A percentile compares a stretch with the other conserved stretches of the same genome.
These are phyloP conservation scores for Aquilaria malaccensis DNA, from an alignment of 345 rosid genomes.

Conservation along the genomic window DNA sequence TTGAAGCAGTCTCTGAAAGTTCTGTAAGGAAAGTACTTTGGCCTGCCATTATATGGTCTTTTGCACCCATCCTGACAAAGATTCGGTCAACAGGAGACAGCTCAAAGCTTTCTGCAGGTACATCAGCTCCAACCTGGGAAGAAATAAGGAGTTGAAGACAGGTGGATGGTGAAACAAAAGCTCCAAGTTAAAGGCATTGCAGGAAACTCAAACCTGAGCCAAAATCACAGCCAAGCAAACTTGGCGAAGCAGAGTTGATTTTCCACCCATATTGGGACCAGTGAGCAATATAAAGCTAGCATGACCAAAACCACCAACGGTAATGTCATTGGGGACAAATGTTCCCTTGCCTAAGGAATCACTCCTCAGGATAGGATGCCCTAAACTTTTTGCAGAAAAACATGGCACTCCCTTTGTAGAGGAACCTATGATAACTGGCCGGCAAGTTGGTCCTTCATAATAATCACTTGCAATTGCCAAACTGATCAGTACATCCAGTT, in stretches of 20 bases:
- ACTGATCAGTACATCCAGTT: slow-evolving; percentile 88
- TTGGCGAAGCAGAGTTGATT: slow-evolving; percentile 98
- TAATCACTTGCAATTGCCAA: slow-evolving; percentile 79
- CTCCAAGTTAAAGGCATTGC: slow-evolving; percentile 5
- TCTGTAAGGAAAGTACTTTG: slow-evolving; percentile 96
- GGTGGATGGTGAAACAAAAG: slow-evolving; percentile 3
- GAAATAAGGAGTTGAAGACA: slow-evolving; percentile 9
- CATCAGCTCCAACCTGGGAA: slow-evolving; percentile 85
- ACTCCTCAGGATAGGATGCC: slow-evolving; percentile 86
- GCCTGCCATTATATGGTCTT: slow-evolving; percentile 91
- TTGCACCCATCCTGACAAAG: slow-evolving; percentile 96
- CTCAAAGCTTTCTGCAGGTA: slow-evolving; percentile 83
- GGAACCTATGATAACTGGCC: slow-evolving; percentile 46
- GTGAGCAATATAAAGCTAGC: slow-evolving; percentile 90
- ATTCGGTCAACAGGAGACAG: slow-evolving; percentile 81
- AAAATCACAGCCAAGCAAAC: slow-evolving; percentile 87
- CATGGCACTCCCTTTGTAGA: slow-evolving; percentile 46
- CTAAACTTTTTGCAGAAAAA: slow-evolving; percentile 68
- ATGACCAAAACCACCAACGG: slow-evolving; percentile 53
- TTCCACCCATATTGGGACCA: slow-evolving; percentile 99
- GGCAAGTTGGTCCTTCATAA: slow-evolving; percentile 76
- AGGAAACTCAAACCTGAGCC: slow-evolving; percentile 62
- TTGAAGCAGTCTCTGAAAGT: slow-evolving; percentile 91
- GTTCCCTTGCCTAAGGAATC: slow-evolving; percentile 84
- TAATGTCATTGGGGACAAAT: slow-evolving; percentile 83